phyloP scores from a whole-genome alignment of 257 asterid genomes.

The Solanum infundibuliforme region DNA sequence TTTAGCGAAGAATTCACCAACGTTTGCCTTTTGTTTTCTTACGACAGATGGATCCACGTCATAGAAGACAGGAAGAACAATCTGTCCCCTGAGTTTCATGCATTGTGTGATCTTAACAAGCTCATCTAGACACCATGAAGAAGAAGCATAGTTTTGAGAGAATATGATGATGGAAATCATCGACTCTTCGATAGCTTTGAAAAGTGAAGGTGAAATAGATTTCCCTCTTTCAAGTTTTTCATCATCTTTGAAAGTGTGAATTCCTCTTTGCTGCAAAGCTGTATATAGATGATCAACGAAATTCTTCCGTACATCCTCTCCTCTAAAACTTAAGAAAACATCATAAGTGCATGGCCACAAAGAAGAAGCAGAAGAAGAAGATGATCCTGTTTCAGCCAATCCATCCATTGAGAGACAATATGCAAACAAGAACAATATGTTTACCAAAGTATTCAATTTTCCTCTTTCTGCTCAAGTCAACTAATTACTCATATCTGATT shows the following conservation, averaged over 20 bases:
- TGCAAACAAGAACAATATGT: neutral
- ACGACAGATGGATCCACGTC: constrained; percentile 1
- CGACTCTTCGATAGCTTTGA: neutral
- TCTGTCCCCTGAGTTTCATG: neutral
- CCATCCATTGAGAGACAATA: neutral
- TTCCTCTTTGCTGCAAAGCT: neutral
- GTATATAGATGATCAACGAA: neutral
- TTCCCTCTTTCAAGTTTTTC: neutral
- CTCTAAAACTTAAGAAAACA: neutral
- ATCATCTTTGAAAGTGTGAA: neutral
- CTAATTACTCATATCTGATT: neutral
- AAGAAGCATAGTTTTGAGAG: neutral
- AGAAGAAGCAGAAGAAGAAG: neutral
- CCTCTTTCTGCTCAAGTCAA: neutral
- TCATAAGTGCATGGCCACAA: neutral
- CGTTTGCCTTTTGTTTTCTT: neutral
- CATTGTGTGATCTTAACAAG: neutral
- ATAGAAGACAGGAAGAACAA: neutral
- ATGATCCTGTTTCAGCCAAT: neutral
- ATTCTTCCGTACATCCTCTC: neutral
- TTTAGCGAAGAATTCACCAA: neutral
- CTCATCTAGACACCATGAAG: neutral
- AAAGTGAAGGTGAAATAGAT: neutral
- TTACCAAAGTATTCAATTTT: neutral
- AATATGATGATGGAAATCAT: neutral